Evolutionary conservation across 2,329 filamentous ascomycete genomes (phyloP), one percentile per base, ranked within the genome.

Genomic region (Hypoxylon sp.): DNA sequence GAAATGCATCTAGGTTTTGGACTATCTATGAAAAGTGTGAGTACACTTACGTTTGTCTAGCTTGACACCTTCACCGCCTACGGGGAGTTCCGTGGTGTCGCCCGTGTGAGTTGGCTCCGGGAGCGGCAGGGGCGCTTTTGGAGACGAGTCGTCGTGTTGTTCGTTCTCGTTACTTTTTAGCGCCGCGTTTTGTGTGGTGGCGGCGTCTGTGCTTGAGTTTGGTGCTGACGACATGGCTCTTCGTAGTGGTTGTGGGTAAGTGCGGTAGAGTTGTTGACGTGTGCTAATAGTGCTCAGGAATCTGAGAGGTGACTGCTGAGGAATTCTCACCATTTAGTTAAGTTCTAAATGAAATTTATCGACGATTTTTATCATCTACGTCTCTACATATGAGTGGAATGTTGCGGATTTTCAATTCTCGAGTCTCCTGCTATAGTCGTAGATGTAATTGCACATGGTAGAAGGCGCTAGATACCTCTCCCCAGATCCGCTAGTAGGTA

Each of bases 41-140:
- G 31, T n/a, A 29, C 13, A 64, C 68, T 65, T 58, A 70, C 68
- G 81, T 67, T 88, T 85, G 75, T 93, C 90, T 8, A 94, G 85
- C 54, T 85, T 87, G 47, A 92, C 83, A 55, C 77, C 77, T 59
- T 77, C 76, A 54, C 81, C 81, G 71, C 78, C 78, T 24, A 82
- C 78, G 52, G 77, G 66, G 3, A 81, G 60, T 0, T 65, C 61
- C 35, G 52, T 70, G 4, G 61, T 44, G 19, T 63, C 65, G 48
- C 59, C 63, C 1, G 51, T 53, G 19, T 65, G 66, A 9, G 51
- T 46, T 1, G 73, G 70, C 52, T 63, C 70, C 29, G 74, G 74
- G 35, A 75, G 72, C 31, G 73, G 70, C 1, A 74, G 64, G 9
- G 70, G 69, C 13, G 31, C 48, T 11, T 70, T 67, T 3, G 53